Conservation (phyloP, 2,329 filamentous ascomycete species). For the Neobulgaria alba region DNA sequence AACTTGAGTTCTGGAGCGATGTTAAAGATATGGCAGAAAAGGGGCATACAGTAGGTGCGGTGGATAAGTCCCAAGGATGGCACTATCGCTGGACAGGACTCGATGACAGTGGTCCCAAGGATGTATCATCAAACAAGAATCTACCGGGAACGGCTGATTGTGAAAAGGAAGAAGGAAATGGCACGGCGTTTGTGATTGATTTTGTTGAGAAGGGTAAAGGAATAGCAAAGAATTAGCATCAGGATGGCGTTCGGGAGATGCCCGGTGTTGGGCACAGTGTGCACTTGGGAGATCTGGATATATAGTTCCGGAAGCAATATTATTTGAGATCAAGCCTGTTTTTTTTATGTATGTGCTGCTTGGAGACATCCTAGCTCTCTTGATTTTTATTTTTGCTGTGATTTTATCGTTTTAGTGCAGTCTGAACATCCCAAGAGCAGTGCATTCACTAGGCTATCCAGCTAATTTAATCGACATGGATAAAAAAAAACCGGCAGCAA, state of each 20-base stretch:
- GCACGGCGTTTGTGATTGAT: constrained; percentile 3
- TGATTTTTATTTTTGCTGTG: too few species aligned
- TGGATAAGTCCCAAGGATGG: constrained; percentile 25
- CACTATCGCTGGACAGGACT: constrained; percentile 23
- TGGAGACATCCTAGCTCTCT: too few species aligned
- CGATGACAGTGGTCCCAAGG: constrained; percentile 25
- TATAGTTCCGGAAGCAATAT: background rate
- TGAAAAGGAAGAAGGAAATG: constrained; percentile 14
- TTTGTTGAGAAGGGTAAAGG: constrained; percentile 12
- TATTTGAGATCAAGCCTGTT: too few species aligned
- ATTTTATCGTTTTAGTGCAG: too few species aligned
- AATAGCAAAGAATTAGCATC: constrained; percentile 5
- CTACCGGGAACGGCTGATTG: constrained; percentile 14
- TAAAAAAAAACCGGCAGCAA: too few species aligned
- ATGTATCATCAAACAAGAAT: constrained; percentile 21
- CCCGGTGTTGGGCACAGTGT: background rate
- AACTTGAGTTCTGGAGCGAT: constrained; percentile 82
- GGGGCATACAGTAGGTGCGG: constrained; percentile 30
- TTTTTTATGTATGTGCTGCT: too few species aligned
- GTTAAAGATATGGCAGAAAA: constrained; percentile 57
- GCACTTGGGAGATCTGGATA: background rate
- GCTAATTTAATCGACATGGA: too few species aligned
- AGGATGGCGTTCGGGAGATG: background rate
- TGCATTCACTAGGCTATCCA: too few species aligned
- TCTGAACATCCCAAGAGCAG: too few species aligned